Conservation (phyloP, 2,329 filamentous ascomycete genomes). For the Cordyceps fumosorosea region DNA sequence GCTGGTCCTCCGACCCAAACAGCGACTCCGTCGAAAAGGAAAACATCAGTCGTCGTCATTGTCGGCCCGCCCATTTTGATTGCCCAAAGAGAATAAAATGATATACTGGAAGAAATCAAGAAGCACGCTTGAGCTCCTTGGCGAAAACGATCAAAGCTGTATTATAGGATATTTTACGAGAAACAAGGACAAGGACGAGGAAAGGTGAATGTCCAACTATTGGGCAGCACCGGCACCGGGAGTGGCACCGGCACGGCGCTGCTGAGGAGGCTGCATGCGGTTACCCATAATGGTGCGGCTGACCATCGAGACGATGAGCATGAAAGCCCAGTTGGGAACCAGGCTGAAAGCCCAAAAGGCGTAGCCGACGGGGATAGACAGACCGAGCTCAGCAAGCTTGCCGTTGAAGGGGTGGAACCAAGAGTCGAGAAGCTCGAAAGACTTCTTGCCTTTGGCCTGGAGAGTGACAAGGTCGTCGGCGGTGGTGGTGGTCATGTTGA, state of each 20-base stretch:
- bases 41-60: slow-evolving; percentile 10
- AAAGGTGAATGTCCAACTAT: slow-evolving; percentile 1
- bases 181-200: neutral
- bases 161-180: slow-evolving; percentile 7
- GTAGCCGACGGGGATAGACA: slow-evolving; percentile 61
- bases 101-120: slow-evolving; percentile 10
- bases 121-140: slow-evolving; percentile 9
- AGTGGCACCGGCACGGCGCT: slow-evolving; percentile 2
- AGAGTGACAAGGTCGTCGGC: slow-evolving; percentile 56
- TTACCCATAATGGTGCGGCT: slow-evolving; percentile 62
- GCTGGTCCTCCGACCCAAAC: neutral
- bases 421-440: slow-evolving; percentile 49
- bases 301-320: slow-evolving; percentile 67
- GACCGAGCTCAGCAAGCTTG: slow-evolving; percentile 51
- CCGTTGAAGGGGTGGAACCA: slow-evolving; percentile 74
- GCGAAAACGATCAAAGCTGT: slow-evolving; percentile 7
- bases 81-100: slow-evolving; percentile 1
- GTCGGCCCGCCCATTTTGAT: slow-evolving; percentile 6
- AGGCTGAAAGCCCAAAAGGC: slow-evolving; percentile 59
- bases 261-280: slow-evolving; percentile 24
- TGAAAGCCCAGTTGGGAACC: slow-evolving; percentile 69
- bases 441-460: slow-evolving; percentile 44
- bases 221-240: slow-evolving; percentile 7
- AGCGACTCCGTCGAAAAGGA: slow-evolving; percentile 8
- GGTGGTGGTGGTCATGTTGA: slow-evolving; percentile 65